Base-by-base conservation (phyloP, 1,139 yeast genomes). In the Debaryomycetaceae sp. region DNA sequence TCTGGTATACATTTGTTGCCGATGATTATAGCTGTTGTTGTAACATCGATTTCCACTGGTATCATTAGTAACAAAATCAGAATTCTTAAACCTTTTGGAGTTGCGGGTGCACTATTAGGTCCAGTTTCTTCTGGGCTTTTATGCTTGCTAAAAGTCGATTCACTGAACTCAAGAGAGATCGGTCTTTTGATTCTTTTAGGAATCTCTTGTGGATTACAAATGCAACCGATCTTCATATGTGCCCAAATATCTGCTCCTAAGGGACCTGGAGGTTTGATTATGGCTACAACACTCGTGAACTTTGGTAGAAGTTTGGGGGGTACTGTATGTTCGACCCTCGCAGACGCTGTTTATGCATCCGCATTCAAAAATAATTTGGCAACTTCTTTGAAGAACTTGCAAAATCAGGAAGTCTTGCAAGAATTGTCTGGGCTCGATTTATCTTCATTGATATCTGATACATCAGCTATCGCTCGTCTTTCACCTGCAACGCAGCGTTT, bases 1-100 rank as follows among this genome's bases (percentile, higher is more conserved):
- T 64, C 76, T 1, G 78, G 78, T 39, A 51, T 71, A 36, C 63
- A 66, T 49, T 57, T 70, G 42, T 61, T 72, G 42, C 73, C 77
- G 3, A 46, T 61, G 14, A 63, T 72, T 44, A 60, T 72, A n/a
- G 51, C 72, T 0, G 65, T 67, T 37, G 70, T 68, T 4, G 20
- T 69, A 23, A 43, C 59, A 5, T 65, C 76, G 6, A 54, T 68
- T 13, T 5, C 45, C 14, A 49, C 62, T 5, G 76, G 76, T 17
- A 49, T 64, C 7, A 36, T 59, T 13, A 60, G 70, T 34, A 65
- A 62, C 43, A 66, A 62, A 46, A 56, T 68, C 8, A 53, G 60
- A 33, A 52, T 46, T 39, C 63, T 72, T 38, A 72, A 72, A 49
- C 68, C 68, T 0, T 60, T 63, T 33, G 54, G 56, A 11, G 37